A percentile compares a stretch with the other conserved stretches of the same genome.
Conservation (phyloP, 805 yeast genomes). For the Candida sakaeoensis region DNA sequence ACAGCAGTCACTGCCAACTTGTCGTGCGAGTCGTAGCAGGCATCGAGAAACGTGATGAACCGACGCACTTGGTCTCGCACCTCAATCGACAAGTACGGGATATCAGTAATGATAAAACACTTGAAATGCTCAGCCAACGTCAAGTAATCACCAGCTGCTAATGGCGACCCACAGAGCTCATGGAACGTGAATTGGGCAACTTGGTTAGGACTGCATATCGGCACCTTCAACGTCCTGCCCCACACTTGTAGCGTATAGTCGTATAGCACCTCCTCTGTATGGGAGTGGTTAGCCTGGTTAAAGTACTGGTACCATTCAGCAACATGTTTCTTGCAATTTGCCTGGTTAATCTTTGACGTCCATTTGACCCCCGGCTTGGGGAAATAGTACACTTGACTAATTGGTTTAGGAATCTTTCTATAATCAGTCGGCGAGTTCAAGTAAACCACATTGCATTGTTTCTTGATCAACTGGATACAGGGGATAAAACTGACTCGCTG, state of each 20-base stretch:
- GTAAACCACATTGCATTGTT: slow-evolving; percentile 69
- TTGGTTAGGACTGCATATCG: slow-evolving; percentile 66
- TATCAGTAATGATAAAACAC: slow-evolving; percentile 85
- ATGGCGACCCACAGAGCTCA: slow-evolving; percentile 79
- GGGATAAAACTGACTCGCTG: slow-evolving; percentile 92
- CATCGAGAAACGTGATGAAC: slow-evolving; percentile 92
- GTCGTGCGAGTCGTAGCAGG: slow-evolving; percentile 89
- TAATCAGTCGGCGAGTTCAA: slow-evolving; percentile 92
- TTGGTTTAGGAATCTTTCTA: slow-evolving; percentile 81
- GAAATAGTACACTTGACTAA: slow-evolving; percentile 70
- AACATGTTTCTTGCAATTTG: slow-evolving; percentile 57
- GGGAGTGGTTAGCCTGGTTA: slow-evolving; percentile 51
- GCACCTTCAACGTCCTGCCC: slow-evolving; percentile 83
- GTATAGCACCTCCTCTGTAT: slow-evolving; percentile 15
- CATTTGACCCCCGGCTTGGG: slow-evolving; percentile 65
- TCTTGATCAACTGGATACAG: slow-evolving; percentile 76
- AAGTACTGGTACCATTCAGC: slow-evolving; percentile 78
- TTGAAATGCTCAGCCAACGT: slow-evolving; percentile 73
- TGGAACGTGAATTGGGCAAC: slow-evolving; percentile 90
- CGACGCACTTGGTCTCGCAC: slow-evolving; percentile 83
- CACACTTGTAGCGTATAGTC: slow-evolving; percentile 55
- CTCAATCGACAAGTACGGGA: slow-evolving; percentile 76
- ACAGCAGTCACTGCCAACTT: slow-evolving; percentile 86
- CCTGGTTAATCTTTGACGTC: slow-evolving; percentile 45
- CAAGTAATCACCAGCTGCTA: slow-evolving; percentile 93